These are phyloP conservation scores for Casuarina equisetifolia DNA, from an alignment of 306 rosid genomes.

Conservation along the genomic window DNA sequence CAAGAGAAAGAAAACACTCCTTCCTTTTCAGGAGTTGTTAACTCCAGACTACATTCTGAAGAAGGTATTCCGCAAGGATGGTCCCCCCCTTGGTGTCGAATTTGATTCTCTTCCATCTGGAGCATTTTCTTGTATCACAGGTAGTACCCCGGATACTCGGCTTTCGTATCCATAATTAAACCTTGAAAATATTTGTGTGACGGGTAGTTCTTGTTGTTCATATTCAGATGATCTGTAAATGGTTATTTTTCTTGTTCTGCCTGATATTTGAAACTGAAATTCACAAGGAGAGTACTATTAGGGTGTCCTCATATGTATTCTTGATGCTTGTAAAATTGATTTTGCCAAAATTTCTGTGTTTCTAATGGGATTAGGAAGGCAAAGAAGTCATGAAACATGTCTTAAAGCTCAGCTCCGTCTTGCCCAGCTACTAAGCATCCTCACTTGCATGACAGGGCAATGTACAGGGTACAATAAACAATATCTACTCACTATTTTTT, in stretches of 20 bases:
- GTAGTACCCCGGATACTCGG: slow-evolving; percentile 6
- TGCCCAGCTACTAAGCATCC: not conserved
- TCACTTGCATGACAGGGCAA: not conserved
- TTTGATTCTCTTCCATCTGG: slow-evolving; percentile 64
- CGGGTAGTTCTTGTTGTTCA: not conserved
- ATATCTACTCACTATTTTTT: not conserved
- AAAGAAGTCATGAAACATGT: not conserved
- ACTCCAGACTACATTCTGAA: slow-evolving; percentile 39
- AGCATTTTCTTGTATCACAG: slow-evolving; percentile 26
- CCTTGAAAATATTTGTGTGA: not conserved
- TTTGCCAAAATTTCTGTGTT: not conserved
- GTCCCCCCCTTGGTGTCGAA: slow-evolving; percentile 61
- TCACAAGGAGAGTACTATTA: not conserved
- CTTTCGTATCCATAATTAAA: not conserved
- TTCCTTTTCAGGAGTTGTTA: slow-evolving; percentile 42
- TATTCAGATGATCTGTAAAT: not conserved
- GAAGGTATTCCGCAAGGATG: slow-evolving; percentile 58
- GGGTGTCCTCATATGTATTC: not conserved
- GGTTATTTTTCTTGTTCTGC: slow-evolving; percentile 3
- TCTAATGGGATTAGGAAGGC: slow-evolving; percentile 1
- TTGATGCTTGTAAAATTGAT: not conserved
- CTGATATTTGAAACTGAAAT: not conserved
- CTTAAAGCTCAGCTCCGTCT: not conserved
- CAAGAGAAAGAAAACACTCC: slow-evolving; percentile 31
- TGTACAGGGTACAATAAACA: not conserved